These are phyloP conservation scores for Populus hybrid DNA, from an alignment of 441 rosid genomes.

Conservation along the genomic window DNA sequence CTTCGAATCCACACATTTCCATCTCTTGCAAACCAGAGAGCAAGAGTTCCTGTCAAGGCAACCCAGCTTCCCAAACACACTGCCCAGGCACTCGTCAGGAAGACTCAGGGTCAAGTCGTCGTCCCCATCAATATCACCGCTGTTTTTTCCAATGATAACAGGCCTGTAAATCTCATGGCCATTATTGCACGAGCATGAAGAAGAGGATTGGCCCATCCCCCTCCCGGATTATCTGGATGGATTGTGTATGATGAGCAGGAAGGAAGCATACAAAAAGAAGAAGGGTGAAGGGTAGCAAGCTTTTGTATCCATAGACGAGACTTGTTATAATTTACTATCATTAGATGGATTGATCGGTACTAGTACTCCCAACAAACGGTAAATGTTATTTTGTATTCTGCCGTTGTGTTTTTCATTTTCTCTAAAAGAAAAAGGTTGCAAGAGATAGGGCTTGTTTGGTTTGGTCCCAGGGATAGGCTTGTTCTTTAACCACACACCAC, in stretches of 20 bases:
- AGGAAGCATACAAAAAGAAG: background rate
- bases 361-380: background rate
- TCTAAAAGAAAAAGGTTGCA: background rate
- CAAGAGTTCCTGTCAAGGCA: conserved; percentile 33
- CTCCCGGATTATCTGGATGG: background rate
- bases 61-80: conserved; percentile 23
- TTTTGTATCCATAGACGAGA: background rate
- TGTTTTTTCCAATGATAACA: background rate
- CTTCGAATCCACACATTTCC: conserved; percentile 38
- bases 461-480: background rate
- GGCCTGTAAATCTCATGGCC: conserved; percentile 1
- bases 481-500: background rate
- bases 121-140: too few relatives aligned
- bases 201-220: background rate
- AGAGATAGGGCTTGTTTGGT: background rate
- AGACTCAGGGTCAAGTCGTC: conserved; percentile 27
- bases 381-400: background rate
- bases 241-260: too few relatives aligned
- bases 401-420: background rate
- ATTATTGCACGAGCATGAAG: background rate
- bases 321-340: too few relatives aligned
- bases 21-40: conserved; percentile 39
- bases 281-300: background rate
- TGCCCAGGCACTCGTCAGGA: conserved; percentile 45
- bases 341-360: background rate